These are phyloP conservation scores for Copromyces sp. DNA, from an alignment of 495 filamentous ascomycete genomes.

Conservation along the genomic window DNA sequence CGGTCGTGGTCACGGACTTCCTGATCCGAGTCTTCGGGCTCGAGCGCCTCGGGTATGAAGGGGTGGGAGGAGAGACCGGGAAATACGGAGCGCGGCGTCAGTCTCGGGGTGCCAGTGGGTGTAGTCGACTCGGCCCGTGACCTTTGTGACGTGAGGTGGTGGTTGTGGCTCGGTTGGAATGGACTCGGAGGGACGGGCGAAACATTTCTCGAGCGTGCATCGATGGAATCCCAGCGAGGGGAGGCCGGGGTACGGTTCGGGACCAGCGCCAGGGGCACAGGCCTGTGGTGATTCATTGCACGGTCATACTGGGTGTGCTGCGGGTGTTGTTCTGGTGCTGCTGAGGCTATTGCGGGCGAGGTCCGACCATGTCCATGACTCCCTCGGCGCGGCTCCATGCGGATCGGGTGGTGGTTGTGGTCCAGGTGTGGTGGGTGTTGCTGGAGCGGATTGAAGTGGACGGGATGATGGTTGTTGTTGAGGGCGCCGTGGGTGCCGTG, in stretches of 20 bases:
- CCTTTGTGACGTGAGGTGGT: constrained; percentile 7
- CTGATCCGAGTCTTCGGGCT: constrained; percentile 2
- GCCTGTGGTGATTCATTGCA: neutral
- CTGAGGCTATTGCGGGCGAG: neutral
- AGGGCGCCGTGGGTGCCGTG: constrained; percentile 8
- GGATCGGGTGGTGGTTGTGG: neutral
- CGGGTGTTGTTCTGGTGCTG: neutral
- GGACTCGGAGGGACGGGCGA: constrained; percentile 7
- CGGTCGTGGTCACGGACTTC: neutral
- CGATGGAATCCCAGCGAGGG: constrained; percentile 36
- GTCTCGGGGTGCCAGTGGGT: constrained; percentile 6
- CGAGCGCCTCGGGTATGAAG: constrained; percentile 18
- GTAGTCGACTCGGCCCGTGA: constrained; percentile 19
- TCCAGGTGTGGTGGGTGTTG: constrained; percentile 7
- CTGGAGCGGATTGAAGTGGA: constrained; percentile 14
- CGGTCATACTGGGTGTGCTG: neutral
- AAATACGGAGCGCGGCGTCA: constrained; percentile 16
- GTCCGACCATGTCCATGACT: neutral
- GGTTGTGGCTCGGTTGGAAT: constrained; percentile 6
- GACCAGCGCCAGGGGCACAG: neutral
- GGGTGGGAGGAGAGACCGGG: constrained; percentile 27
- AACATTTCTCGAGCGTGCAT: constrained; percentile 8
- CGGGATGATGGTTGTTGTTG: constrained; percentile 9
- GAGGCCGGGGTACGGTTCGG: constrained; percentile 12
- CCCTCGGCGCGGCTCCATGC: neutral